Conservation (phyloP, 805 yeast species). For the Metschnikowia lunata region DNA sequence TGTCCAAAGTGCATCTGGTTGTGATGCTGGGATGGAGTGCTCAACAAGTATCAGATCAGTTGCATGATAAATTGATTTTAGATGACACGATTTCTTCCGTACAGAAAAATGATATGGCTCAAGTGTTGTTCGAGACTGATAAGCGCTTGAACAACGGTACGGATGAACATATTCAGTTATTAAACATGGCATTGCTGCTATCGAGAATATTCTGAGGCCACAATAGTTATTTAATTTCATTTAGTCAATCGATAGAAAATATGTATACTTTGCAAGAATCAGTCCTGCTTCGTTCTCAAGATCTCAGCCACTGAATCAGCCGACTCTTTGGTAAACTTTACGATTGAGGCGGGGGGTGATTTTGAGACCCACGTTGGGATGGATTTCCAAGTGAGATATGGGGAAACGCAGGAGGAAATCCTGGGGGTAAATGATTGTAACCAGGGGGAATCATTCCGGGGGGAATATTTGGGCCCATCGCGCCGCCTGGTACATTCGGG, state of each 20-base stretch:
- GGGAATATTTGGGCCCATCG: not conserved
- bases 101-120: conserved; percentile 63
- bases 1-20: conserved; percentile 45
- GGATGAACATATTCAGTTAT: conserved; percentile 79
- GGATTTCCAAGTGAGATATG: not conserved
- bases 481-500: too few relatives aligned
- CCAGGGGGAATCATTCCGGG: conserved; percentile 7
- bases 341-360: too few relatives aligned
- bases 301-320: too few relatives aligned
- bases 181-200: conserved; percentile 49
- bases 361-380: not conserved
- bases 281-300: too few relatives aligned
- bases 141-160: conserved; percentile 75
- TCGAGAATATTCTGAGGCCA: not conserved
- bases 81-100: conserved; percentile 46
- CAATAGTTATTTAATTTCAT: too few relatives aligned
- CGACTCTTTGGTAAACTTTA: too few relatives aligned
- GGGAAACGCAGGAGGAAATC: conserved; percentile 10
- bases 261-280: too few relatives aligned
- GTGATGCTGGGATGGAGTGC: conserved; percentile 76
- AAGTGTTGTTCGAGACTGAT: conserved; percentile 69
- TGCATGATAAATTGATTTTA: conserved; percentile 62
- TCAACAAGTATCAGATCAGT: conserved; percentile 62
- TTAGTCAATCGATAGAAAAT: too few relatives aligned
- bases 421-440: conserved; percentile 4